These are phyloP conservation scores for Fusarium buharicum DNA, from an alignment of 2,329 filamentous ascomycete species.

Conservation along the genomic window DNA sequence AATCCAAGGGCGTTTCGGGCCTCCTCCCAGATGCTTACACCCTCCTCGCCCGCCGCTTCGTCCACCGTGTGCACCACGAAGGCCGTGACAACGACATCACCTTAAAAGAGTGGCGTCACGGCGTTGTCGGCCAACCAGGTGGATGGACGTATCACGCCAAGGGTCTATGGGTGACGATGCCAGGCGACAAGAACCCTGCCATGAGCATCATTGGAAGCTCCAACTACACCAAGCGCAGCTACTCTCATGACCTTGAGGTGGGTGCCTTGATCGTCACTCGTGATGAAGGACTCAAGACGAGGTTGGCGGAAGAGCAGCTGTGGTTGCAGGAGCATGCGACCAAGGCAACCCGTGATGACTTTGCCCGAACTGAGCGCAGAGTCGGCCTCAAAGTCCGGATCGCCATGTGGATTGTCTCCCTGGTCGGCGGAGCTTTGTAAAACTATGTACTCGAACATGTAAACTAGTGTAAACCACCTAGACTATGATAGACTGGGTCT, in stretches of 20 bases:
- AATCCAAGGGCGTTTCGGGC: constrained; percentile 85
- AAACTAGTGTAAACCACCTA: constrained; percentile 31
- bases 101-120: constrained; percentile 88
- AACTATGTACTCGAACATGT: constrained; percentile 21
- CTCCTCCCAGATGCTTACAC: constrained; percentile 94
- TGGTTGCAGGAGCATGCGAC: constrained; percentile 81
- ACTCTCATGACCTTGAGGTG: constrained; percentile 89
- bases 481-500: not conserved
- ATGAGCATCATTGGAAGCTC: constrained; percentile 89
- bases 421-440: constrained; percentile 87
- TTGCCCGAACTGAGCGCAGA: constrained; percentile 81
- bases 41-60: constrained; percentile 83
- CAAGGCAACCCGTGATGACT: constrained; percentile 77
- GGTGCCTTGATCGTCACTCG: constrained; percentile 87
- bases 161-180: constrained; percentile 87
- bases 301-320: constrained; percentile 80
- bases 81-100: constrained; percentile 67
- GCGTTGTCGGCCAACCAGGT: constrained; percentile 80
- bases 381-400: constrained; percentile 86
- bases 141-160: constrained; percentile 99
- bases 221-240: constrained; percentile 95
- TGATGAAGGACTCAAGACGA: constrained; percentile 75
- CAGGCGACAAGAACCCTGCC: constrained; percentile 72
- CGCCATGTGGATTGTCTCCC: constrained; percentile 92
- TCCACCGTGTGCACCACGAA: constrained; percentile 65